Percentiles rank a stretch among this genome's conserved stretches.
These are phyloP conservation scores for Penicillium longicatenatum DNA, from an alignment of 495 filamentous ascomycete genomes.

Conservation along the genomic window DNA sequence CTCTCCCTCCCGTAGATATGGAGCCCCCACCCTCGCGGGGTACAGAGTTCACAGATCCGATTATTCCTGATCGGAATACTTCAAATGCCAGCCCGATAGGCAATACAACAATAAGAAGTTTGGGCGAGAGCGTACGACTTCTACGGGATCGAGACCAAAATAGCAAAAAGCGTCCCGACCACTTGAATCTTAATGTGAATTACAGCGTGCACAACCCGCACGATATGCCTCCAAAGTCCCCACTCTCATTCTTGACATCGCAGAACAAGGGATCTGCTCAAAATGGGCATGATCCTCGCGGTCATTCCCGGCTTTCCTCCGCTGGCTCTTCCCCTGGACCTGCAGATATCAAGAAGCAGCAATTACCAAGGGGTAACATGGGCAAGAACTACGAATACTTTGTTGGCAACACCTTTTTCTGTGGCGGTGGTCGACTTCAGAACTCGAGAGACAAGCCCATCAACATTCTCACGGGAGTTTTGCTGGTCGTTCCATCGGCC, in stretches of 20 bases:
- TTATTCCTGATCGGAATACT: slow-evolving; percentile 64
- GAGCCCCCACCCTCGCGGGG: slow-evolving; percentile 73
- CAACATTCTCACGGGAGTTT: slow-evolving; percentile 81
- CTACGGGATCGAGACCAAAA: slow-evolving; percentile 58
- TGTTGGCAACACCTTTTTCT: slow-evolving; percentile 88
- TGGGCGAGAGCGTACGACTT: slow-evolving; percentile 74
- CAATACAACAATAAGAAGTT: slow-evolving; percentile 63
- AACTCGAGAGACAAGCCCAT: slow-evolving; percentile 90
- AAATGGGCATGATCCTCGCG: slow-evolving; percentile 53
- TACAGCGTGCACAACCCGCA: slow-evolving; percentile 51
- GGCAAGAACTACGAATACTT: slow-evolving; percentile 90
- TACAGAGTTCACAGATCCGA: slow-evolving; percentile 73
- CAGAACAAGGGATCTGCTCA: slow-evolving; percentile 53
- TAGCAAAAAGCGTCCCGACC: slow-evolving; percentile 52
- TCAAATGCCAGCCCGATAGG: slow-evolving; percentile 74
- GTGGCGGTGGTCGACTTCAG: slow-evolving; percentile 78
- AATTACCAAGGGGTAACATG: slow-evolving; percentile 39
- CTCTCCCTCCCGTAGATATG: slow-evolving; percentile 49
- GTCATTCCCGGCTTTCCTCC: slow-evolving; percentile 76
- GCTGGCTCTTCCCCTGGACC: slow-evolving; percentile 68
- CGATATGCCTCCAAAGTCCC: slow-evolving; percentile 63
- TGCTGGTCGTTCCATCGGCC: slow-evolving; percentile 72
- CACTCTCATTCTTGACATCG: slow-evolving; percentile 67
- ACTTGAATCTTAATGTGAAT: slow-evolving; percentile 58
- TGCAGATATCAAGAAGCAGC: slow-evolving; percentile 35